These are phyloP conservation scores for Neonectria coccinea DNA, from an alignment of 2,329 filamentous ascomycete species.

Conservation along the genomic window DNA sequence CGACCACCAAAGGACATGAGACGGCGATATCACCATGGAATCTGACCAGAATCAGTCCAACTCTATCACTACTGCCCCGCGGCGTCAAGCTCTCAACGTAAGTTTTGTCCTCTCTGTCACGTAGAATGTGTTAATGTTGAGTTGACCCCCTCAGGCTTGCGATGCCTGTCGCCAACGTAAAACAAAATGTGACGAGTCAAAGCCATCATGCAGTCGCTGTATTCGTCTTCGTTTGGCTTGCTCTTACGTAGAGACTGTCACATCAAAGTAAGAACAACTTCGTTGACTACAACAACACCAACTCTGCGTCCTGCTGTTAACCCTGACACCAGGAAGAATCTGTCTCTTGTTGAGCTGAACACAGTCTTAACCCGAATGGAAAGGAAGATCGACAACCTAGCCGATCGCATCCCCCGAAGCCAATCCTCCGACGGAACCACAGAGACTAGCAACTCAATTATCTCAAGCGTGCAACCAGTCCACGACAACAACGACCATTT, in stretches of 20 bases:
- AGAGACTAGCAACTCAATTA: neutral
- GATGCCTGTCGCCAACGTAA: slow-evolving; percentile 34
- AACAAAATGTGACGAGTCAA: slow-evolving; percentile 34
- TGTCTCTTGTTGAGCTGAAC: slow-evolving; percentile 25
- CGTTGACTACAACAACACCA: neutral
- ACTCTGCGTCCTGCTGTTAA: neutral
- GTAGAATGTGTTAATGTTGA: neutral
- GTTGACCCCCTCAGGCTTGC: slow-evolving; percentile 23
- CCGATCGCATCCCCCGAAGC: neutral
- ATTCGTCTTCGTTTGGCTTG: slow-evolving; percentile 21
- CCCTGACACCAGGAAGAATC: too few relatives aligned
- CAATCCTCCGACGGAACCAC: neutral
- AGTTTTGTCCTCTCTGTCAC: neutral
- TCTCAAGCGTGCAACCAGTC: neutral
- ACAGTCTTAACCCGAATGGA: slow-evolving; percentile 27
- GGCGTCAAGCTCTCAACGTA: slow-evolving; percentile 28
- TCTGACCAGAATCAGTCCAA: neutral
- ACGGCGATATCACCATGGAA: neutral
- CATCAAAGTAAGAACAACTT: slow-evolving; percentile 10
- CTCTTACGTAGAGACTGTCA: slow-evolving; percentile 32
- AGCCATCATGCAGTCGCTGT: slow-evolving; percentile 31
- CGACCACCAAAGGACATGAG: neutral
- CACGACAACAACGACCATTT: neutral
- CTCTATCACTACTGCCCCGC: neutral
- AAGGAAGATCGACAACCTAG: slow-evolving; percentile 24